Evolutionary conservation across 2,329 filamentous ascomycete genomes (phyloP).

Genomic region (Didymella pomorum): DNA sequence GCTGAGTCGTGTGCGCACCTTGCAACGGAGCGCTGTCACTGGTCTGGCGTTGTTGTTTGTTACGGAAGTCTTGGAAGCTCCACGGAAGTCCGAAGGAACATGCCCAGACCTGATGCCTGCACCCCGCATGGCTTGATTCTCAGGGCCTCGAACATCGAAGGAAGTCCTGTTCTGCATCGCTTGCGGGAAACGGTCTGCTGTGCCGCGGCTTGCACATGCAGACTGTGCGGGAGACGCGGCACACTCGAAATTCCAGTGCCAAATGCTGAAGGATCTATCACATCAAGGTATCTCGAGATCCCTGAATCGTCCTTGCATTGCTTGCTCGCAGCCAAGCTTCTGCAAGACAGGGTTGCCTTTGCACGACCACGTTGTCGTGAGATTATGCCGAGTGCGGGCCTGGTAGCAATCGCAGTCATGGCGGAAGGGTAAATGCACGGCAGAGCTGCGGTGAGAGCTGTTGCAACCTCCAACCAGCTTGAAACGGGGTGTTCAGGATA

Average conservation of each 20-base stretch:
- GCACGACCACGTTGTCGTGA: neutral
- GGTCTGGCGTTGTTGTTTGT: neutral
- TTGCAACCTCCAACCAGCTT: neutral
- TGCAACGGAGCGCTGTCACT: neutral
- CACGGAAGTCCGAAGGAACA: neutral
- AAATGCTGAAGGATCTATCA: neutral
- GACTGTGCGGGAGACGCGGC: neutral
- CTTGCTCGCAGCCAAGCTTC: neutral
- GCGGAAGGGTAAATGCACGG: neutral
- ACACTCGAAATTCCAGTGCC: neutral
- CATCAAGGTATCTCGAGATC: neutral
- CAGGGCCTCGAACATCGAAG: neutral
- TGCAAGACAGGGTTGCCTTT: neutral
- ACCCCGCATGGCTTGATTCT: neutral
- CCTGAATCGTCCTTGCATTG: neutral
- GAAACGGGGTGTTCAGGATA: neutral
- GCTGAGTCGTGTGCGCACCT: conserved; percentile 8
- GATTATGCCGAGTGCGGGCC: neutral
- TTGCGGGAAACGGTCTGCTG: neutral
- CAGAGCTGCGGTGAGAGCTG: neutral
- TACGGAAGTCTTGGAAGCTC: neutral
- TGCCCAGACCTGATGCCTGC: neutral
- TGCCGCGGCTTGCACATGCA: neutral
- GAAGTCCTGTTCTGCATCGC: neutral
- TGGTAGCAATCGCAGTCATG: neutral